These are phyloP conservation scores for Cryptosporidium ryanae DNA, from an alignment of 169 alveolate genomes.

Conservation along the genomic window DNA sequence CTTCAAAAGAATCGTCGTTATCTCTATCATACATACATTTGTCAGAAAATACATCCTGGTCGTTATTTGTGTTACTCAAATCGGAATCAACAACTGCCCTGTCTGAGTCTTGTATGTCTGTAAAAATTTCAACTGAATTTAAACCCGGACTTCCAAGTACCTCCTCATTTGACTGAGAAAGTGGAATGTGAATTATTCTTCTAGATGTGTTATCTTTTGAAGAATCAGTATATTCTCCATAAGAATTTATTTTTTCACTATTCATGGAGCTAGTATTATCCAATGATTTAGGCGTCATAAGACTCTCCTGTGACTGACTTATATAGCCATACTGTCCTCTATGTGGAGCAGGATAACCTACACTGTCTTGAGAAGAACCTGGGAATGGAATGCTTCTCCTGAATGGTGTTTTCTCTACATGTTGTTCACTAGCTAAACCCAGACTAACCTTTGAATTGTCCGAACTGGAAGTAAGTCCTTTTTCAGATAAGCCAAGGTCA, in stretches of 20 bases:
- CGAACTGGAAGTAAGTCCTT: conserved; percentile 1
- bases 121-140: not conserved
- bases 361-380: conserved; percentile 74
- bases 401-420: conserved; percentile 62
- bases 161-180: conserved; percentile 74
- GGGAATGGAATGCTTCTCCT: conserved; percentile 60
- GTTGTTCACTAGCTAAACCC: not conserved
- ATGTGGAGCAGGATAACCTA: conserved; percentile 73
- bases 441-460: not conserved
- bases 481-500: conserved; percentile 13
- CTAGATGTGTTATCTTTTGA: conserved; percentile 18
- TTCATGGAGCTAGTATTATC: conserved; percentile 4
- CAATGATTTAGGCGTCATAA: conserved; percentile 42
- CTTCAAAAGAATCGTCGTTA: not conserved
- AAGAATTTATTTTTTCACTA: not conserved
- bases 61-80: not conserved
- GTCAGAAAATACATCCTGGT: not conserved
- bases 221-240: not conserved
- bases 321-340: conserved; percentile 52
- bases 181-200: conserved; percentile 67
- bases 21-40: not conserved
- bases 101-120: not conserved
- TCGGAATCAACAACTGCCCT: not conserved
- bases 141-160: conserved; percentile 23
- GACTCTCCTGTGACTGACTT: conserved; percentile 47